These are phyloP conservation scores for Botryotinia globosa DNA, from an alignment of 2,329 filamentous ascomycete genomes.

Conservation along the genomic window DNA sequence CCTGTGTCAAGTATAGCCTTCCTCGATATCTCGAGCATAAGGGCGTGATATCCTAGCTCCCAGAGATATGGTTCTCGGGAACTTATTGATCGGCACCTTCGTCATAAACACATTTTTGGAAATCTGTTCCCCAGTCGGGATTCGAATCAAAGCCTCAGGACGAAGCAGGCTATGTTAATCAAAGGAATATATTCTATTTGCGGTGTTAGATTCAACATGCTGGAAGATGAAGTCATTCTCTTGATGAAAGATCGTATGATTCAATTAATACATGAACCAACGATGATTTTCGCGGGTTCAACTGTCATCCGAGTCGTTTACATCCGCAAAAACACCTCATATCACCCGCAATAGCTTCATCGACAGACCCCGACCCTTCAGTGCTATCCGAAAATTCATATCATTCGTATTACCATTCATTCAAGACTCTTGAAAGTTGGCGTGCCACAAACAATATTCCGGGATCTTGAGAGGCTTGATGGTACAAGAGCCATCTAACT, in stretches of 20 bases:
- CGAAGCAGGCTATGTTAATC: not conserved
- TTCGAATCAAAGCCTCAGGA: not conserved
- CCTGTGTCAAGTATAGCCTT: not conserved
- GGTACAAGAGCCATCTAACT: not conserved
- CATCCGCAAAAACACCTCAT: not conserved
- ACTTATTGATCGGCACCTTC: not conserved
- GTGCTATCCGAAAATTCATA: not conserved
- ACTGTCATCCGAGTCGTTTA: too few relatives aligned
- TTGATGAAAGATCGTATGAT: not conserved
- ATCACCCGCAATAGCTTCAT: not conserved
- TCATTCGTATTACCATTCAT: not conserved
- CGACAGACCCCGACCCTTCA: not conserved
- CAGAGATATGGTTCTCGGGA: not conserved
- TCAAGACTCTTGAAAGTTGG: not conserved
- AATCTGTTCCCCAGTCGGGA: not conserved
- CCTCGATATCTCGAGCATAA: not conserved
- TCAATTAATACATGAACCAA: not conserved
- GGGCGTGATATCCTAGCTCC: too few relatives aligned
- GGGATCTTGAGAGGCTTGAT: not conserved
- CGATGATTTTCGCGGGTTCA: not conserved
- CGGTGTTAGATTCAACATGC: not conserved
- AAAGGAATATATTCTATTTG: not conserved
- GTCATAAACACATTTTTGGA: not conserved
- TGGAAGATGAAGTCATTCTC: not conserved
- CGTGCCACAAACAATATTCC: not conserved